Conservation (phyloP, 2,329 filamentous ascomycete genomes). For the Aspergillus sp. region DNA sequence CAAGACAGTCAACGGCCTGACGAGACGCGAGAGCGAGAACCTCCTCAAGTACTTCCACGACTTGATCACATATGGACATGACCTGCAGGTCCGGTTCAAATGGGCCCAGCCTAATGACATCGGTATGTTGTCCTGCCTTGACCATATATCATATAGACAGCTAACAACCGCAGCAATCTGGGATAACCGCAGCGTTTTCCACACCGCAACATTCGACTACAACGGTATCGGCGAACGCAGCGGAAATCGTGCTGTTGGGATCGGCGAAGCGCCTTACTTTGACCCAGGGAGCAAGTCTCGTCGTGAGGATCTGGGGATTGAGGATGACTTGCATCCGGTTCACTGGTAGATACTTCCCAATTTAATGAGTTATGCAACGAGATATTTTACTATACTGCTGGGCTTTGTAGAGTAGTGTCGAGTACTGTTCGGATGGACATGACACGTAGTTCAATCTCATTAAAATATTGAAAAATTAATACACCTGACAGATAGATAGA, state of each 20-base stretch:
- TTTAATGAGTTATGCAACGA: no score
- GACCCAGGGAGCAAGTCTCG: constrained; percentile 16
- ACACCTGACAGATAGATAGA: no score
- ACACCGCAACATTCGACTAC: constrained; percentile 46
- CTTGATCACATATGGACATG: constrained; percentile 50
- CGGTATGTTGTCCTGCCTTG: constrained; percentile 25
- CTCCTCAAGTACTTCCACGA: constrained; percentile 46
- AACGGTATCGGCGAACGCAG: constrained; percentile 28
- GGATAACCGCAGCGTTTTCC: constrained; percentile 20
- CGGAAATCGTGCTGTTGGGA: constrained; percentile 72
- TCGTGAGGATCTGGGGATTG: constrained; percentile 21
- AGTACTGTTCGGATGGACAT: no score
- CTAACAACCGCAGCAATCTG: constrained; percentile 12
- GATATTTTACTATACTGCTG: no score
- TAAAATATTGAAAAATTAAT: no score
- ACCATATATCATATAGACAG: neutral
- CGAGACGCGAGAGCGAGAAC: constrained; percentile 43
- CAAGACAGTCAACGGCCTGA: constrained; percentile 47
- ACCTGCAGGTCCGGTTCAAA: constrained; percentile 51
- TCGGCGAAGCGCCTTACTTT: constrained; percentile 68
- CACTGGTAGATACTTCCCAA: constrained; percentile 12
- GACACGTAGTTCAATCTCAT: no score
- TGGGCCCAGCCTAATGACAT: constrained; percentile 53
- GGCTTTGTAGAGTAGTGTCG: no score
- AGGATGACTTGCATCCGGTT: constrained; percentile 17